Evolutionary conservation across 306 rosid species (phyloP).

Genomic region (Malus sylvestris): DNA sequence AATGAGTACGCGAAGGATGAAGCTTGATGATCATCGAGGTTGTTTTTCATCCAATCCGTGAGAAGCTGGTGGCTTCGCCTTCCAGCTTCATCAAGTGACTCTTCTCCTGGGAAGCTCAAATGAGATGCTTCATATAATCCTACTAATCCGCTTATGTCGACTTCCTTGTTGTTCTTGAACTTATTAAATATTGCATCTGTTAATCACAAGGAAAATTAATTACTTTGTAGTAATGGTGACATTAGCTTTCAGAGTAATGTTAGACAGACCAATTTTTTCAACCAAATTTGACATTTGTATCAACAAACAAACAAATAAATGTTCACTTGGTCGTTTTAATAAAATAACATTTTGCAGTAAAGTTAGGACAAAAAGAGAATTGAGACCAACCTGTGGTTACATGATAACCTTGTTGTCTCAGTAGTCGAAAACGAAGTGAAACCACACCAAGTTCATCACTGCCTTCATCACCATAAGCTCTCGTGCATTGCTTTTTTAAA

Average conservation of each 20-base stretch:
- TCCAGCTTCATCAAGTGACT: conserved; percentile 31
- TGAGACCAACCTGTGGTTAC: conserved; percentile 20
- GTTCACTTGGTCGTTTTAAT: background rate
- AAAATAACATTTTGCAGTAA: background rate
- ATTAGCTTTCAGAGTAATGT: background rate
- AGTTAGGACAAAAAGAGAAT: background rate
- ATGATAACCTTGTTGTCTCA: conserved; percentile 37
- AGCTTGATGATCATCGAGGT: conserved; percentile 18
- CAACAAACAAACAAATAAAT: too few relatives aligned
- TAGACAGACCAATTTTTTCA: too few relatives aligned
- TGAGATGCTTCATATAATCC: conserved; percentile 53
- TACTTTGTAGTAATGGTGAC: background rate
- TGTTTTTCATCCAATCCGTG: conserved; percentile 4
- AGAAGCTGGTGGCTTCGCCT: conserved; percentile 23
- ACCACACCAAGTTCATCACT: conserved; percentile 11
- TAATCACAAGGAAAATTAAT: background rate
- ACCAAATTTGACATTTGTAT: too few relatives aligned
- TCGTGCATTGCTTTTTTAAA: conserved; percentile 1
- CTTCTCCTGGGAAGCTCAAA: conserved; percentile 40
- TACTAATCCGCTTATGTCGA: conserved; percentile 24
- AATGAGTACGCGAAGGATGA: conserved; percentile 11
- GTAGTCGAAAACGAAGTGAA: conserved; percentile 38
- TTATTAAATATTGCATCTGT: conserved; percentile 17
- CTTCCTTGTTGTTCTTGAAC: conserved; percentile 15
- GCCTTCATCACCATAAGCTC: background rate